These are phyloP conservation scores for Fraxinus platypoda DNA, from an alignment of 305 asterid species.

Conservation along the genomic window DNA sequence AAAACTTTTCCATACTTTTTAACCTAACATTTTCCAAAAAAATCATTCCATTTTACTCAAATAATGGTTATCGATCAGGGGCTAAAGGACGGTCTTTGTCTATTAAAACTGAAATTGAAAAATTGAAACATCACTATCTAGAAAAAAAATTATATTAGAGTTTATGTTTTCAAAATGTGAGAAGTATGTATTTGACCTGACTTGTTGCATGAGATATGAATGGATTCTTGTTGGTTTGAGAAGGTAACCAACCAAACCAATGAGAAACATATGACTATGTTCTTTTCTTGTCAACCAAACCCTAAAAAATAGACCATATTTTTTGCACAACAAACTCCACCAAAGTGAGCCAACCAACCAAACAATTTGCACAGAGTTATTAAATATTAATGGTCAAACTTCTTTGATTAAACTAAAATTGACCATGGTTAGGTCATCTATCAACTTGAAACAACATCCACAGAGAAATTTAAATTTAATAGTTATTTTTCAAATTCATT, in stretches of 20 bases:
- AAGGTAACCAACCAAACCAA: slow-evolving; percentile 67
- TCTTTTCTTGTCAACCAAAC: slow-evolving; percentile 13
- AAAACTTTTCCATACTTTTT: too few relatives aligned
- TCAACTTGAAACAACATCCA: too few relatives aligned
- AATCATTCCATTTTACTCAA: too few relatives aligned
- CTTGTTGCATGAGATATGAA: slow-evolving; percentile 7
- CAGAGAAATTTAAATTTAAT: too few relatives aligned
- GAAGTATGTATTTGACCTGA: background rate
- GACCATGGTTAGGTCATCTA: background rate
- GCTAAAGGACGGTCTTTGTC: background rate
- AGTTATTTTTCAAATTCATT: too few relatives aligned
- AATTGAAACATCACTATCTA: too few relatives aligned
- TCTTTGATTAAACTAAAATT: background rate
- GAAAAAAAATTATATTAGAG: too few relatives aligned
- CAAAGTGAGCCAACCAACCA: slow-evolving; percentile 36
- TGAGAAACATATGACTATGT: slow-evolving; percentile 23
- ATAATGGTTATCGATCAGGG: too few relatives aligned
- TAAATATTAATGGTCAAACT: slow-evolving; percentile 6
- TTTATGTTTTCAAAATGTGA: background rate
- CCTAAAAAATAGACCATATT: slow-evolving; percentile 18
- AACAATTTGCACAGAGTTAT: slow-evolving; percentile 17
- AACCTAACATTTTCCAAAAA: too few relatives aligned
- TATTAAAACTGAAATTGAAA: too few relatives aligned
- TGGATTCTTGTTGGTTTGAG: slow-evolving; percentile 26
- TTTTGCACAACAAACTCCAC: slow-evolving; percentile 16